Evolutionary conservation across 805 yeast species (phyloP), one percentile per base, ranked within the genome.

Genomic region (Schwanniomyces sp.): DNA sequence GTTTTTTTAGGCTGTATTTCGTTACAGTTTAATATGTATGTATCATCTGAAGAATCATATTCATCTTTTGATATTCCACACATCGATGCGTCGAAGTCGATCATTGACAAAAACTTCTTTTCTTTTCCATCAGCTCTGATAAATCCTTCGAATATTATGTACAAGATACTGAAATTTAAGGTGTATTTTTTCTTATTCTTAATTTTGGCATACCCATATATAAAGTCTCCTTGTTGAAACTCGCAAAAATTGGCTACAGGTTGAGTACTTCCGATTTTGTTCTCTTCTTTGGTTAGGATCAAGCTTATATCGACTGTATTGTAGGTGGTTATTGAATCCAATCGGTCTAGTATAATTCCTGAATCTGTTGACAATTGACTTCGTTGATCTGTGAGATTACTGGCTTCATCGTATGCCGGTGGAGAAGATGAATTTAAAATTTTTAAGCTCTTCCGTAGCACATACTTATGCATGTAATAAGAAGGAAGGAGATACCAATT

Each of bases 401-500:
- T 11, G 9, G 36, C 10, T 17, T 28, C 42, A 14, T 28, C 39
- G 24, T 49, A 49, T 17, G 46, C 24, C 2, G 49, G 52, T 3
- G 44, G 47, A 11, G 48, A 30, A 4, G 47, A 38, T 12, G 11
- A 12, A n/a, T 39, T 39, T 28, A 21, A 18, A 38, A 46, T 21
- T 25, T 43, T 49, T 3, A 28, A 24, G 26, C 41, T 42, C 14
- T 42, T 42, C 18, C 28, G 18, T 9, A 42, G 10, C 9, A 47
- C 37, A 10, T 46, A 42, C 27, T 42, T 42, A 44, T 45, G 41
- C 52, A 49, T 49, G 34, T 49, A 43, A 24, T 49, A 49, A 16
- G 52, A 49, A 24, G 52, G 52, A 12, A 49, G 34, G 5, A 49
- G 27, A 21, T 24, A 41, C 24, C 46, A 37, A 21, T 37, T 18